Evolutionary conservation across 495 filamentous ascomycete species (phyloP).

Genomic region (Trichoderma orchidacearum): DNA sequence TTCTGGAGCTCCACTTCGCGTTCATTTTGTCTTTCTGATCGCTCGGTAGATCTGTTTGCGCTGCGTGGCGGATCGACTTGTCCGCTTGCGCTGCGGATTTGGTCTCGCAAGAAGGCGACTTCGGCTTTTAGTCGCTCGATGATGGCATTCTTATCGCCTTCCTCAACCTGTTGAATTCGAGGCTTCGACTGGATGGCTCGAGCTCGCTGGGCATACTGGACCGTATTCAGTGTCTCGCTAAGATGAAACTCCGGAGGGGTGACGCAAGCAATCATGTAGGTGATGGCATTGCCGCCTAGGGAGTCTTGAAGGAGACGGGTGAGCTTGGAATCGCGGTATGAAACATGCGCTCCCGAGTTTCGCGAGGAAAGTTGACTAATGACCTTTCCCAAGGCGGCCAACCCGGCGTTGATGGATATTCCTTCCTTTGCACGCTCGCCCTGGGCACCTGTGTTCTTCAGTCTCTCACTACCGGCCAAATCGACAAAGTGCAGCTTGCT

Average conservation of each 20-base stretch:
- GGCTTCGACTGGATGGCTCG: conserved; percentile 96
- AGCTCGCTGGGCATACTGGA: conserved; percentile 93
- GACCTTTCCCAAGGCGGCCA: conserved; percentile 93
- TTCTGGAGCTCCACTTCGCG: conserved; percentile 87
- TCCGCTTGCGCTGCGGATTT: conserved; percentile 64
- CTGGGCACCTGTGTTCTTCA: conserved; percentile 95
- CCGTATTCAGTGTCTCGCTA: conserved; percentile 94
- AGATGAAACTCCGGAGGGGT: conserved; percentile 94
- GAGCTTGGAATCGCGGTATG: conserved; percentile 93
- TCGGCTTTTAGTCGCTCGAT: conserved; percentile 93
- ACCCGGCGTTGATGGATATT: conserved; percentile 95
- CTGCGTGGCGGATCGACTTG: conserved; percentile 42
- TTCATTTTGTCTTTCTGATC: conserved; percentile 69
- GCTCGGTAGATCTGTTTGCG: conserved; percentile 56
- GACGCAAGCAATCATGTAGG: conserved; percentile 99
- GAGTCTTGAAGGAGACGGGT: conserved; percentile 95
- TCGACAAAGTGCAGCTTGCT: conserved; percentile 99
- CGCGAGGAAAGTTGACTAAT: conserved; percentile 95
- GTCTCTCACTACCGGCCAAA: conserved; percentile 87
- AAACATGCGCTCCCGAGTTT: conserved; percentile 79
- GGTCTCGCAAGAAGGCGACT: conserved; percentile 85
- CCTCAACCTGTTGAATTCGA: conserved; percentile 86
- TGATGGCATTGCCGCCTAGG: conserved; percentile 93
- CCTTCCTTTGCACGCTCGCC: conserved; percentile 93
- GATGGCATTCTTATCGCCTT: conserved; percentile 85